Evolutionary conservation across 2,329 filamentous ascomycete species (phyloP).

Genomic region (Ilyonectria sp.): DNA sequence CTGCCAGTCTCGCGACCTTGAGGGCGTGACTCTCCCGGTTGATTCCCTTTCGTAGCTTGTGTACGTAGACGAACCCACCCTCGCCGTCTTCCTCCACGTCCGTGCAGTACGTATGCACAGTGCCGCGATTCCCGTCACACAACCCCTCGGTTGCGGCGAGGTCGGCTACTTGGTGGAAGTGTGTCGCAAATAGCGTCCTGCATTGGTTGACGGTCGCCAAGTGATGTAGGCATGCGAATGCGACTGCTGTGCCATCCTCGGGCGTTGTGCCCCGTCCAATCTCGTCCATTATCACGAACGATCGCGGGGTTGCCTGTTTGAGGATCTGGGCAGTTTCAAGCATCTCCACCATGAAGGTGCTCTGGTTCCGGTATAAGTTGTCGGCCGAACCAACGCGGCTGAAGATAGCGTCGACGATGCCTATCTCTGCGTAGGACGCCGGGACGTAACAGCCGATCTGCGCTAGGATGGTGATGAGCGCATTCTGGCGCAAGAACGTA

Average conservation of each 20-base stretch:
- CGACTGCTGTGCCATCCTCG: slow-evolving; percentile 90
- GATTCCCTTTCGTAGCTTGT: slow-evolving; percentile 84
- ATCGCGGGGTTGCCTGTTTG: slow-evolving; percentile 84
- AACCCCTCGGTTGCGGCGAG: slow-evolving; percentile 73
- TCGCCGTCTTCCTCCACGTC: slow-evolving; percentile 83
- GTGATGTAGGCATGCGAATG: slow-evolving; percentile 90
- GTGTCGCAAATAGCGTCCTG: slow-evolving; percentile 91
- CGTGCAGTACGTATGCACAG: slow-evolving; percentile 86
- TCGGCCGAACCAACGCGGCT: slow-evolving; percentile 94
- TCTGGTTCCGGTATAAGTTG: slow-evolving; percentile 94
- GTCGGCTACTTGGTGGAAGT: slow-evolving; percentile 90
- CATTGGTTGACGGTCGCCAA: slow-evolving; percentile 83
- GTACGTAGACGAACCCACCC: slow-evolving; percentile 87
- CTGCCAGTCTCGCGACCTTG: slow-evolving; percentile 92
- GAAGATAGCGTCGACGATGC: slow-evolving; percentile 96
- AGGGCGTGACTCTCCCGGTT: slow-evolving; percentile 92
- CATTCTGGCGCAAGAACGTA: slow-evolving; percentile 96
- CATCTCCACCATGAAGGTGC: slow-evolving; percentile 99
- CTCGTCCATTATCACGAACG: slow-evolving; percentile 99
- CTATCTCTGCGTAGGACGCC: slow-evolving; percentile 86
- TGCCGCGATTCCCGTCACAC: slow-evolving; percentile 51
- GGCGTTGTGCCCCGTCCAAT: slow-evolving; percentile 95
- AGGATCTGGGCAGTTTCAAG: slow-evolving; percentile 94
- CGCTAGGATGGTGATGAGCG: slow-evolving; percentile 92
- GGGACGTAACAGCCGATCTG: slow-evolving; percentile 96